phyloP scores from a whole-genome alignment of 2,329 filamentous ascomycete species.

The Fusarium beomiforme region DNA sequence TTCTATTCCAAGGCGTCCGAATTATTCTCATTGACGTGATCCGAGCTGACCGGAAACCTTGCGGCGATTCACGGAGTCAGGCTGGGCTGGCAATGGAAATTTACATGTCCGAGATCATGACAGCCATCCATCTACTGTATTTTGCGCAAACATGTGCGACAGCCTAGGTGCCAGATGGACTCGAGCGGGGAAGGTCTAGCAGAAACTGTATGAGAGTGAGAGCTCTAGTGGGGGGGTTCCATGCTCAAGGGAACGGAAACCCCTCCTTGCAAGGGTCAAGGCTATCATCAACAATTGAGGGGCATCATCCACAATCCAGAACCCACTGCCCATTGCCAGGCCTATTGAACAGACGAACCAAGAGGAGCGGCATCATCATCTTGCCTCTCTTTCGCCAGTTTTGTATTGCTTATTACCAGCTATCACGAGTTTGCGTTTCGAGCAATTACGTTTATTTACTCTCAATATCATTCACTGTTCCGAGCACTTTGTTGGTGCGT shows the following conservation, averaged over 20 bases:
- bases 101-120: conserved; percentile 36
- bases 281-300: conserved; percentile 29
- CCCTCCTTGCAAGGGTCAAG: conserved; percentile 27
- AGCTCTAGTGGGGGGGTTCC: conserved; percentile 36
- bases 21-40: conserved; percentile 3
- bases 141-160: conserved; percentile 28
- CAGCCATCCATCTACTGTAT: background rate
- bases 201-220: conserved; percentile 11
- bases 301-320: conserved; percentile 35
- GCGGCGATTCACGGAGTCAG: conserved; percentile 2
- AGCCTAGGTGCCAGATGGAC: conserved; percentile 7
- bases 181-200: conserved; percentile 28
- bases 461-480: background rate
- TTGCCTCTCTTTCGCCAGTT: conserved; percentile 26
- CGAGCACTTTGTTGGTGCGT: background rate
- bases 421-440: conserved; percentile 25
- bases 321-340: conserved; percentile 29
- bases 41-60: conserved; percentile 15
- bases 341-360: conserved; percentile 32
- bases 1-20: background rate
- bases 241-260: conserved; percentile 21
- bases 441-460: conserved; percentile 25
- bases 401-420: background rate
- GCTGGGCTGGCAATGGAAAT: background rate
- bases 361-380: conserved; percentile 31